Conservation (phyloP, 129 eudicot genomes). For the Apium graveolens region DNA sequence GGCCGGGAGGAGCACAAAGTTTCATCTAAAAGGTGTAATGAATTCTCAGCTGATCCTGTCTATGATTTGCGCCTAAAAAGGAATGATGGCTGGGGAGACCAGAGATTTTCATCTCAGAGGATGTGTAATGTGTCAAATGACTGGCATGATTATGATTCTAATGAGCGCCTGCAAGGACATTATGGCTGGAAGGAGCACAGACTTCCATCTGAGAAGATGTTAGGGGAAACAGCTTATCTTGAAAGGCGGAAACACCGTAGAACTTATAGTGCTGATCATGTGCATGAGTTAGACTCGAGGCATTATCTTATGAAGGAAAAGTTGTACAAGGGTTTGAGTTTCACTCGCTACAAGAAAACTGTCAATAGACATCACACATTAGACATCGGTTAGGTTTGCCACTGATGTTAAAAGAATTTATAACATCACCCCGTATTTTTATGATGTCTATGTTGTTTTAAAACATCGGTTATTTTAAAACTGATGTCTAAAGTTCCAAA, state of each 20-base stretch:
- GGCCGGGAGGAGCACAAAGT: constrained; percentile 57
- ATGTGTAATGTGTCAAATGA: constrained; percentile 34
- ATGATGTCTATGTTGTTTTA: too few relatives aligned
- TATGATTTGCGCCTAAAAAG: constrained; percentile 29
- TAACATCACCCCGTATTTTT: too few relatives aligned
- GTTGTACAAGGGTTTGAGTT: constrained; percentile 53
- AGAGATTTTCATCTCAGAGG: constrained; percentile 30
- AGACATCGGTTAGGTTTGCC: too few relatives aligned
- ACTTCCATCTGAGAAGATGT: constrained; percentile 41
- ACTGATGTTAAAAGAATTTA: too few relatives aligned
- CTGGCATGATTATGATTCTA: constrained; percentile 37
- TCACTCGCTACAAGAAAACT: too few relatives aligned
- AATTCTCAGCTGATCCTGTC: constrained; percentile 37
- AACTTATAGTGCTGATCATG: constrained; percentile 37
- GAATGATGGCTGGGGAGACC: constrained; percentile 55
- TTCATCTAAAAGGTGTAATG: constrained; percentile 42
- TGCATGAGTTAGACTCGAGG: constrained; percentile 48
- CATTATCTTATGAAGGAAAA: constrained; percentile 50
- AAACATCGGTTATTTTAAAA: too few relatives aligned
- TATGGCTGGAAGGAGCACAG: constrained; percentile 58
- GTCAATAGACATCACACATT: too few relatives aligned
- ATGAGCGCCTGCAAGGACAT: constrained; percentile 43
- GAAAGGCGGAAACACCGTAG: constrained; percentile 49
- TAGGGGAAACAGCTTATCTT: constrained; percentile 22
- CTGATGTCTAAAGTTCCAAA: too few relatives aligned